These are phyloP conservation scores for Diutina ranongensis DNA, from an alignment of 1,139 yeast genomes.

Conservation along the genomic window DNA sequence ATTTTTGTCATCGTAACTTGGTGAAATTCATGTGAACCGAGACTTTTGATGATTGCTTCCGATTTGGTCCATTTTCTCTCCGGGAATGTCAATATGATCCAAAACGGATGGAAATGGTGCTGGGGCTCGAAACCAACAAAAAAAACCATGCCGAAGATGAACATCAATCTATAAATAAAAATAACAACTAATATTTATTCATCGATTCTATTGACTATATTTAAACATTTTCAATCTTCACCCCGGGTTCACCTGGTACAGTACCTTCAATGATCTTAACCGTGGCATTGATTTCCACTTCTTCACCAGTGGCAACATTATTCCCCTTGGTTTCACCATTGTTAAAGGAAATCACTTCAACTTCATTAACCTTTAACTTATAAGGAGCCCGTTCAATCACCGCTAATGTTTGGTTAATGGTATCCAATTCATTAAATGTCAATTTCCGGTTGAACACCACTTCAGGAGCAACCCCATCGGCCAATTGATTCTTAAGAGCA, in stretches of 20 bases:
- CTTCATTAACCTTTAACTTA: constrained; percentile 41
- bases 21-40: no score
- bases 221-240: constrained; percentile 50
- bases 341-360: constrained; percentile 46
- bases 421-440: constrained; percentile 64
- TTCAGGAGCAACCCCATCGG: constrained; percentile 46
- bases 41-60: background rate
- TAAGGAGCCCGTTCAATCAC: constrained; percentile 59
- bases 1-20: no score
- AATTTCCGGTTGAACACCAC: constrained; percentile 82
- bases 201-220: background rate
- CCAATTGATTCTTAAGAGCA: constrained; percentile 67
- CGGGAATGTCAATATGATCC: background rate
- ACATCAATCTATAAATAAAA: no score
- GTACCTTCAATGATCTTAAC: constrained; percentile 74
- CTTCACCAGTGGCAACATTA: constrained; percentile 59
- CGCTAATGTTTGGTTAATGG: constrained; percentile 44
- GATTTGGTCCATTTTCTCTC: background rate
- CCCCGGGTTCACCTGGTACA: constrained; percentile 90
- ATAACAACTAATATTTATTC: no score
- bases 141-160: no score
- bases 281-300: constrained; percentile 46
- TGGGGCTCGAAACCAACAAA: no score
- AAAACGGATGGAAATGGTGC: background rate
- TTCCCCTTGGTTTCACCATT: constrained; percentile 52